Evolutionary conservation across 2,329 filamentous ascomycete species (phyloP).

Genomic region (Aspergillus oerlinghausenensis): DNA sequence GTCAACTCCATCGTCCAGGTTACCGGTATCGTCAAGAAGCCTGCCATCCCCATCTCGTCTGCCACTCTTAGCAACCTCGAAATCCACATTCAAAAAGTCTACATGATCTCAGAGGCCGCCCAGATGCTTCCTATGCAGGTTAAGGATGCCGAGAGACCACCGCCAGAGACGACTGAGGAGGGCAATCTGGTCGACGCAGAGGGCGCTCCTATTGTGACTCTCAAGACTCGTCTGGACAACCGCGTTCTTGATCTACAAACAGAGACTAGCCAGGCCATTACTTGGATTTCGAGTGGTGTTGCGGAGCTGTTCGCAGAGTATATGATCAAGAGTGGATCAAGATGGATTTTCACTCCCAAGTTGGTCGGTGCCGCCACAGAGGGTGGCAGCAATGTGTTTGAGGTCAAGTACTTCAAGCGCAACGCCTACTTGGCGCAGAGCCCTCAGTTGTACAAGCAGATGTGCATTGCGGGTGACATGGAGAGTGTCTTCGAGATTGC

Average conservation of each 20-base stretch:
- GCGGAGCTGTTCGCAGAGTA: conserved; percentile 72
- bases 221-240: conserved; percentile 86
- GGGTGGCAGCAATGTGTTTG: conserved; percentile 88
- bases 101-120: conserved; percentile 64
- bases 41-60: conserved; percentile 82
- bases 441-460: conserved; percentile 65
- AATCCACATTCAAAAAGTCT: conserved; percentile 83
- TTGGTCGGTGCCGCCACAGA: conserved; percentile 87
- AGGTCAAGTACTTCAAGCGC: conserved; percentile 82
- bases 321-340: conserved; percentile 68
- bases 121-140: conserved; percentile 58
- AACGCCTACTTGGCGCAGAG: conserved; percentile 66
- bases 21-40: conserved; percentile 75
- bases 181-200: conserved; percentile 47
- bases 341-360: conserved; percentile 83
- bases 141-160: conserved; percentile 49
- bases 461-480: conserved; percentile 62
- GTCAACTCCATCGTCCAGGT: conserved; percentile 79
- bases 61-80: conserved; percentile 75
- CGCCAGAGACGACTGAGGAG: conserved; percentile 43
- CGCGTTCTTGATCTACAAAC: conserved; percentile 87
- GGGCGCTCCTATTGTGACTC: conserved; percentile 65
- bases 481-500: conserved; percentile 62
- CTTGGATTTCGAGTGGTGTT: conserved; percentile 63
- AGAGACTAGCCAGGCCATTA: conserved; percentile 85